A percentile compares a stretch with the other conserved stretches of the same genome.
Evolutionary conservation across 768 basidiomycete genomes (phyloP).

Genomic region (Lactifluus piperatus): DNA sequence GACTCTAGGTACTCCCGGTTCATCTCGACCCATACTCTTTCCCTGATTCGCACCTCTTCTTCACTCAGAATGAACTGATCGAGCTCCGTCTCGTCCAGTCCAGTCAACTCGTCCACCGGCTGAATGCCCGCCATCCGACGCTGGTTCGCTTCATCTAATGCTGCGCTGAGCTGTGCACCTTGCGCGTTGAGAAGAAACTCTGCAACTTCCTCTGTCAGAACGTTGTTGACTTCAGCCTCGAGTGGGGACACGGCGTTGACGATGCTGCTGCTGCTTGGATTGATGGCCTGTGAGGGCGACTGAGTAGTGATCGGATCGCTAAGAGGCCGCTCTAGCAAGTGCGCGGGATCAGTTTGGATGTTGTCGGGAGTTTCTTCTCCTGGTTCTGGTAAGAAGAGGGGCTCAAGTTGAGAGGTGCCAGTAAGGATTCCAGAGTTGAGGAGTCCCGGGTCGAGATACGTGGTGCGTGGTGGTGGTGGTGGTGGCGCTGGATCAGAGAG

Average conservation of each 20-base stretch:
- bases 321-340: slow-evolving; percentile 7
- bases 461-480: too few relatives aligned
- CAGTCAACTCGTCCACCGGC: slow-evolving; percentile 50
- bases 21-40: slow-evolving; percentile 89
- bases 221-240: slow-evolving; percentile 54
- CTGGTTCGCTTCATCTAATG: slow-evolving; percentile 60
- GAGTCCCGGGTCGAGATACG: slow-evolving; percentile 44
- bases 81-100: slow-evolving; percentile 87
- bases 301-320: neutral
- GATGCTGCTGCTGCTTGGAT: slow-evolving; percentile 7
- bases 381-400: slow-evolving; percentile 32
- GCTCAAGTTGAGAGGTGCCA: slow-evolving; percentile 36
- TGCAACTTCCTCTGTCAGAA: slow-evolving; percentile 62
- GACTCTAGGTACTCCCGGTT: slow-evolving; percentile 88
- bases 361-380: slow-evolving; percentile 15
- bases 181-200: slow-evolving; percentile 54
- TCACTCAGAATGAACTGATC: slow-evolving; percentile 70
- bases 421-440: slow-evolving; percentile 61
- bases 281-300: slow-evolving; percentile 3
- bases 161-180: slow-evolving; percentile 47
- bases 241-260: slow-evolving; percentile 28
- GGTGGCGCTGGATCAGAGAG: slow-evolving; percentile 19
- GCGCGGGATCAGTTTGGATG: neutral
- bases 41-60: slow-evolving; percentile 78
- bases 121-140: slow-evolving; percentile 46